Base-by-base conservation (phyloP, 768 basidiomycete species). In the Termitomyces sp. region DNA sequence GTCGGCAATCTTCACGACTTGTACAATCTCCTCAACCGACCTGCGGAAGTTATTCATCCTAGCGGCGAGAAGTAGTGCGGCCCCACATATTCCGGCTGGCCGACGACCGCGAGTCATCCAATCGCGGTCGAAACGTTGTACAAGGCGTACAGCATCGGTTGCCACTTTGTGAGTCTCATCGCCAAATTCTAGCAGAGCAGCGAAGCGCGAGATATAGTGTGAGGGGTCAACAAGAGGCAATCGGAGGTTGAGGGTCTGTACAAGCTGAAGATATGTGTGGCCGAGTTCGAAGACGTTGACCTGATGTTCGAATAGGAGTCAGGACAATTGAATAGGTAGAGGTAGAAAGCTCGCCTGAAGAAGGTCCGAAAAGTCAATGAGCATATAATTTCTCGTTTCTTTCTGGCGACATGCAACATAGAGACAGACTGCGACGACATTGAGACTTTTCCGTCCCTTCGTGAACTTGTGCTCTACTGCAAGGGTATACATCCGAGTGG, bases 1-100 rank as follows among this genome's bases (percentile, higher is more conserved):
- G 67, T 98, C 95, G n/a, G 95, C 93, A 63, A 98, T 97, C 75
- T 98, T 99, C 63, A 98, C 97, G 16, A 99, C 95, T 69, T 99
- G 97, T 20, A 98, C 95, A 47, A 99, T 91, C 72, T 99, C 97
- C 68, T 95, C 91, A 12, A 98, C 81, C 26, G 89, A 92, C 46
- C 97, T 79, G 43, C 95, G 79, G 68, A 96, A 98, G 71, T 97
- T 97, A 75, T 96, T 98, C 97, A 99, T 98, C 26, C 97, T 86
- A 33, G 95, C 97, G 0, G 97, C 97, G 16, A 99, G 84, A 40
- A 98, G 81, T 30, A 98, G 82, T 27, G 93, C 94, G 0, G 97
- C 97, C 32, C 97, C 97, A 68, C 97, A 99, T 60, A 99, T 95
- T 22, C 97, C 97, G 0, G 97, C 94, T 0, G 97, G 97, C 6